Base-by-base conservation (phyloP, 352 stramenopile species). In the Lagenidium giganteum region DNA sequence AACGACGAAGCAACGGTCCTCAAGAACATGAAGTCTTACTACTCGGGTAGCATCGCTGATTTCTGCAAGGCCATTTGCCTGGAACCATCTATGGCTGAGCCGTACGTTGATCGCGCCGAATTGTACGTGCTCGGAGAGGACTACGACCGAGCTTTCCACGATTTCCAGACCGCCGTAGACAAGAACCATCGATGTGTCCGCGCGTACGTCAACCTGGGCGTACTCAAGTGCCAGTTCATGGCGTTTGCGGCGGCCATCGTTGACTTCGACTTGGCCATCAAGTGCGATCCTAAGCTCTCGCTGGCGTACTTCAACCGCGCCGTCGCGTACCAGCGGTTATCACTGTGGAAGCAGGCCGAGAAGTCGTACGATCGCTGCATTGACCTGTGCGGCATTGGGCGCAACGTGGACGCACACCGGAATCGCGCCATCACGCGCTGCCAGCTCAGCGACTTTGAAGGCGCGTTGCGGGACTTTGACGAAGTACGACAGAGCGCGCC, bases 171-270 rank as follows among this genome's bases (percentile, higher is more conserved):
- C 3, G 78, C 78, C 8, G 62, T 82, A 5, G 60, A 78, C 16
- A 56, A 62, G 3, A 66, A 88, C 18, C 70, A 65, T 0, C 71
- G 68, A 28, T 72, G 62, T 18, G 58, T 62, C 22, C 65, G 76
- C 16, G 75, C 78, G 18, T 59, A 78, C 25, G 48, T 88, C 31
- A 83, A 76, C 46, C 31, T 77, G 4, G 78, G 78, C 20, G 61
- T 90, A n/a, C 57, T 90, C n/a, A 84, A 90, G 41, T 87, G 78
- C 16, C 75, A 83, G n/a, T 86, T 90, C 36, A 46, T 57, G 14
- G 61, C 62, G 4, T 86, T 76, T 35, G 73, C 78, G 2, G 40
- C 75, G 2, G 75, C 75, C 25, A 87, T 90, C 29, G 60, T 57
- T 13, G 70, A 85, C 42, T 90, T 86, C 46, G 78, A 90, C 38